These are phyloP conservation scores for Nannizziopsis arthrosporioides DNA, from an alignment of 2,329 filamentous ascomycete genomes.

Conservation along the genomic window DNA sequence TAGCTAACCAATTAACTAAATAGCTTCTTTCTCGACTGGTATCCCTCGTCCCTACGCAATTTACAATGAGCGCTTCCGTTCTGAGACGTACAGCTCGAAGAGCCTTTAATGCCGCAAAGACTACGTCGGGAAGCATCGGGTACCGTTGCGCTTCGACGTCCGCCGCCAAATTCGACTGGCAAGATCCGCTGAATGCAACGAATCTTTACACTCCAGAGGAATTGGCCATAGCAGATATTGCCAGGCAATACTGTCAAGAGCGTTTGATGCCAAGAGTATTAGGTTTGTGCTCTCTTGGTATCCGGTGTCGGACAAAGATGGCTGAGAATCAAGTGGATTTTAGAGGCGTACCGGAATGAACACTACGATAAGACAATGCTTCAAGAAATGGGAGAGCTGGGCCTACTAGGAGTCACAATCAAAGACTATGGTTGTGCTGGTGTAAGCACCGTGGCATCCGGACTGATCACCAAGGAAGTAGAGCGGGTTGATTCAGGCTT, in stretches of 20 bases:
- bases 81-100: constrained; percentile 8
- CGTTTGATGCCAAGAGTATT: constrained; percentile 72
- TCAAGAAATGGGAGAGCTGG: constrained; percentile 82
- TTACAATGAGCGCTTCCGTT: constrained; percentile 11
- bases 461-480: constrained; percentile 78
- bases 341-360: constrained; percentile 78
- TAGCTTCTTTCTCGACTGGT: background rate
- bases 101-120: constrained; percentile 1
- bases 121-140: constrained; percentile 2
- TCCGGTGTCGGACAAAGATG: background rate
- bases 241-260: constrained; percentile 89
- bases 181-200: constrained; percentile 68
- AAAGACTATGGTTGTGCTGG: constrained; percentile 82
- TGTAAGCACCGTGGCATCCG: constrained; percentile 76
- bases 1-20: background rate
- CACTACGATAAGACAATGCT: constrained; percentile 76
- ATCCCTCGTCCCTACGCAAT: background rate
- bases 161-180: constrained; percentile 62
- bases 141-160: constrained; percentile 9
- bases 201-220: constrained; percentile 82
- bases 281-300: constrained; percentile 44
- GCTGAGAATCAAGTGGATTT: constrained; percentile 1
- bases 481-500: constrained; percentile 88
- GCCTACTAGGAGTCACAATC: constrained; percentile 76
- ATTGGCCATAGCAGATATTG: constrained; percentile 75